phyloP scores from a whole-genome alignment of 192 early-diverging fungal species.

The Backusella westeae region DNA sequence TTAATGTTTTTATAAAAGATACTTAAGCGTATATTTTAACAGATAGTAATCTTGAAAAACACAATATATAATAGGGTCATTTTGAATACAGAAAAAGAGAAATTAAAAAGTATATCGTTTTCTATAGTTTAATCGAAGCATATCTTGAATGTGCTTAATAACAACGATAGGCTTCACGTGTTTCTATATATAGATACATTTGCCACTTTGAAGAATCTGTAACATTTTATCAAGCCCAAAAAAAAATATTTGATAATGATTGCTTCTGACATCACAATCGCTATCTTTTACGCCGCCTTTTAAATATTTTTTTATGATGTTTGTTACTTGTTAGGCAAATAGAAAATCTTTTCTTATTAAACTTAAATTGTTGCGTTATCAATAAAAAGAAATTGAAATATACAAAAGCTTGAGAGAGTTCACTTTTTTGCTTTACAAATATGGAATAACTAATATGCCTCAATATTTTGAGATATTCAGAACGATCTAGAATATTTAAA shows the following conservation, averaged over 20 bases:
- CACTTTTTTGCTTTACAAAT: too few relatives aligned
- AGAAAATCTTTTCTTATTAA: neutral
- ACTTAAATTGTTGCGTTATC: neutral
- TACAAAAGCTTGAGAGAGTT: neutral
- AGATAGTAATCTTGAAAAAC: too few relatives aligned
- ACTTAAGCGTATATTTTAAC: neutral
- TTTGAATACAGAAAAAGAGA: too few relatives aligned
- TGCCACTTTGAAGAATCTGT: neutral
- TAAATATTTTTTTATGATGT: neutral
- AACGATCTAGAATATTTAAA: too few relatives aligned
- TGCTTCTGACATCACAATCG: neutral
- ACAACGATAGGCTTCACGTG: too few relatives aligned
- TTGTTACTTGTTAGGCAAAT: neutral
- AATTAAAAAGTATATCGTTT: too few relatives aligned
- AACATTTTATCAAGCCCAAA: neutral
- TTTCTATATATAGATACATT: too few relatives aligned
- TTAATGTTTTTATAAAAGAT: neutral
- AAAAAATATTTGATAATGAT: neutral
- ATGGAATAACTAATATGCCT: too few relatives aligned
- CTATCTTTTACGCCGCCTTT: neutral
- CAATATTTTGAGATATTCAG: too few relatives aligned
- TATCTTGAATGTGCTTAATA: too few relatives aligned
- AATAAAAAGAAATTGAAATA: neutral
- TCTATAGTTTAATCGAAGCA: too few relatives aligned
- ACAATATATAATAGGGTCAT: too few relatives aligned